A percentile compares a stretch with the other conserved stretches of the same genome.
Evolutionary conservation across 1,139 yeast species (phyloP).

Genomic region (Hansenula lynferdii): DNA sequence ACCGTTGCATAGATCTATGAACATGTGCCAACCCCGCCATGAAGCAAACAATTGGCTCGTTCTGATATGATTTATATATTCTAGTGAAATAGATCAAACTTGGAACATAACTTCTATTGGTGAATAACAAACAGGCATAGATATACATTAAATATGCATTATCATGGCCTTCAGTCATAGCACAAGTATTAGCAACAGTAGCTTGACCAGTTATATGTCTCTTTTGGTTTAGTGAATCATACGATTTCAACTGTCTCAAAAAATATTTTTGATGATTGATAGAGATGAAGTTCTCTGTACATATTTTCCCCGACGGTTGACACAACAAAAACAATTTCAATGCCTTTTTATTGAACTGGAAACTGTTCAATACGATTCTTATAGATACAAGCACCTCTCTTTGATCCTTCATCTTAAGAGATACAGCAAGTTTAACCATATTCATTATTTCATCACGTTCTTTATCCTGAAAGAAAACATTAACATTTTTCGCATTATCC

Average conservation of each 20-base stretch:
- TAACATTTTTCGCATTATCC: constrained; percentile 70
- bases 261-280: constrained; percentile 87
- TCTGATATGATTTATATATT: constrained; percentile 55
- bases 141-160: constrained; percentile 72
- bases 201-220: constrained; percentile 74
- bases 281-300: constrained; percentile 59
- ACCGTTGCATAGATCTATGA: constrained; percentile 91
- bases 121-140: constrained; percentile 74
- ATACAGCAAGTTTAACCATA: constrained; percentile 62
- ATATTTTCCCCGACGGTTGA: constrained; percentile 56
- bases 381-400: constrained; percentile 48
- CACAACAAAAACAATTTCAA: constrained; percentile 64
- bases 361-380: constrained; percentile 57
- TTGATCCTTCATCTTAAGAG: constrained; percentile 50
- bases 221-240: constrained; percentile 58
- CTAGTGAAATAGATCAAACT: constrained; percentile 65
- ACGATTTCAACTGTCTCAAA: constrained; percentile 83
- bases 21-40: constrained; percentile 75
- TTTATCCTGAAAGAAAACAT: constrained; percentile 66
- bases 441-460: constrained; percentile 52
- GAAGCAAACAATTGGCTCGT: constrained; percentile 77
- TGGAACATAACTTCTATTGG: constrained; percentile 80
- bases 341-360: constrained; percentile 71
- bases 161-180: constrained; percentile 40
- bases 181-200: constrained; percentile 46